A percentile compares a stretch with the other conserved stretches of the same genome.
These are phyloP conservation scores for Moesziomyces sp. DNA, from an alignment of 1,284 basidiomycete species.

Conservation along the genomic window DNA sequence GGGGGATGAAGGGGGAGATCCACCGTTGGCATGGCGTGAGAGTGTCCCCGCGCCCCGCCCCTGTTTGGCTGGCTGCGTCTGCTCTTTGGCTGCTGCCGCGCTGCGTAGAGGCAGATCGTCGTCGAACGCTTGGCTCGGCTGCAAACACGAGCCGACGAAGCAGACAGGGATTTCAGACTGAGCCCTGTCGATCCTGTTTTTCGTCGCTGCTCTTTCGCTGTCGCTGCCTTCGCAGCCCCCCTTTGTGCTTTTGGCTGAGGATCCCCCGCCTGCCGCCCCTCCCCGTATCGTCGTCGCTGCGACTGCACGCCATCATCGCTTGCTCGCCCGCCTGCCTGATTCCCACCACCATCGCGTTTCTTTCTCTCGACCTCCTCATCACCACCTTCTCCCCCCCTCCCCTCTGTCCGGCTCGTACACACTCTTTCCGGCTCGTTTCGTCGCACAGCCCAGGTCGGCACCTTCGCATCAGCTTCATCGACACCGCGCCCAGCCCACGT, in stretches of 20 bases:
- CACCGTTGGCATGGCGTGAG: no score
- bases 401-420: neutral
- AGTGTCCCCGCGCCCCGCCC: neutral
- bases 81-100: no score
- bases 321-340: neutral
- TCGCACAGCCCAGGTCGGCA: neutral
- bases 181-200: conserved; percentile 7
- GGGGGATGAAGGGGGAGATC: no score
- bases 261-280: no score
- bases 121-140: neutral
- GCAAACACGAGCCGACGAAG: neutral
- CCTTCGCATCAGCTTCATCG: neutral
- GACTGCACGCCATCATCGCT: no score
- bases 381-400: neutral
- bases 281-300: no score
- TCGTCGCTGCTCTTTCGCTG: neutral
- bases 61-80: neutral
- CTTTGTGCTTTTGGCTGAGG: neutral
- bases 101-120: conserved; percentile 1
- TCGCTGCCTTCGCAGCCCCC: neutral
- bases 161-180: no score
- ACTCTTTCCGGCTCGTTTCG: neutral
- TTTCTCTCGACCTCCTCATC: conserved; percentile 1
- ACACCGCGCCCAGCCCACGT: neutral
- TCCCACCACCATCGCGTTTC: conserved; percentile 1